Evolutionary conservation across 208 protist genomes (phyloP).

Genomic region (Trypanosoma conorhini): DNA sequence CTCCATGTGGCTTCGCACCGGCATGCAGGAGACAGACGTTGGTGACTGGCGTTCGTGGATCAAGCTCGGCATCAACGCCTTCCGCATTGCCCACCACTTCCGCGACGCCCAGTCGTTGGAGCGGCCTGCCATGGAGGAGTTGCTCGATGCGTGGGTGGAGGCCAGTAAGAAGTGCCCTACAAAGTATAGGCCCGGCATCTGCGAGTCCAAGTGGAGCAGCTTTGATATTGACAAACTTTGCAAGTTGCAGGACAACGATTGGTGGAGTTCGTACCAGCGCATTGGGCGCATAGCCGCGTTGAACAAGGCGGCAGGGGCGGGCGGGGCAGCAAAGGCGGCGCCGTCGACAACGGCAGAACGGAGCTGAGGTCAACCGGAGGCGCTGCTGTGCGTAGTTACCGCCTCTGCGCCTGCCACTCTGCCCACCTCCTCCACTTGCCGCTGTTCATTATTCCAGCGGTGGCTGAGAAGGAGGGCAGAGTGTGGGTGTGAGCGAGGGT

Average conservation of each 20-base stretch:
- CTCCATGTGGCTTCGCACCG: constrained; percentile 64
- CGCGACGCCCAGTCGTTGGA: constrained; percentile 46
- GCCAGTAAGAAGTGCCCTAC: constrained; percentile 66
- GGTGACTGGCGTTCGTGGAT: constrained; percentile 85
- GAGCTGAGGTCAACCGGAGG: background rate
- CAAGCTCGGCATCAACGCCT: constrained; percentile 70
- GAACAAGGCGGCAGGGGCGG: constrained; percentile 31
- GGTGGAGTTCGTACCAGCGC: constrained; percentile 75
- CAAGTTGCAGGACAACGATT: constrained; percentile 30
- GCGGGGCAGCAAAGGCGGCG: background rate
- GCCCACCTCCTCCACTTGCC: background rate
- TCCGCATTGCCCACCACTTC: constrained; percentile 79
- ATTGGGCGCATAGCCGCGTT: constrained; percentile 57
- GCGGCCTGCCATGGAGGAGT: constrained; percentile 75
- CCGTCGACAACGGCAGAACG: constrained; percentile 7
- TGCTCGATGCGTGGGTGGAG: constrained; percentile 83
- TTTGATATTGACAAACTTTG: constrained; percentile 61
- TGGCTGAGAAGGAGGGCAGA: background rate
- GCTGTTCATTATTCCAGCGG: constrained; percentile 3
- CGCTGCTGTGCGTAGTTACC: background rate
- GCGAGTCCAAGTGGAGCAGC: constrained; percentile 60
- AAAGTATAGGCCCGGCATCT: constrained; percentile 76
- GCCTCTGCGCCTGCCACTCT: background rate
- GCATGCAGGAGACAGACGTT: constrained; percentile 63
- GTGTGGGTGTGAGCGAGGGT: background rate